Evolutionary conservation across 305 asterid species (phyloP), one percentile per base, ranked within the genome.

Genomic region (Plantago rigida): DNA sequence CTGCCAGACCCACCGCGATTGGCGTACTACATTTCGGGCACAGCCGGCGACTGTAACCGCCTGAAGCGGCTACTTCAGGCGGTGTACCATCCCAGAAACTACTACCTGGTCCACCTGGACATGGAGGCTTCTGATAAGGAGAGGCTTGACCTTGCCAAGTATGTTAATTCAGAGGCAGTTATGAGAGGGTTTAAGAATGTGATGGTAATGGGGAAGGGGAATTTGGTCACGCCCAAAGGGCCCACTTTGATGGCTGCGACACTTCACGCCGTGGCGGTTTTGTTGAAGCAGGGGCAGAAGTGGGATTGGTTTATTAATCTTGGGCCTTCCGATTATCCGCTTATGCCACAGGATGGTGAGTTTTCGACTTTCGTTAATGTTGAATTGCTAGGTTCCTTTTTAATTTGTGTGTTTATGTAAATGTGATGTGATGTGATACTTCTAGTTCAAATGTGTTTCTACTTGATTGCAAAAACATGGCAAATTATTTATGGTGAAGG

Each of bases 281-380:
- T 87, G 49, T 78, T 88, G 77, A 86, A 80, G 84, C 72, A 58
- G 77, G 84, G 78, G 64, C 50, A 45, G 68, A 64, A 64, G 1
- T 91, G 98, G 98, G 94, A 91, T 61, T 91, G 98, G 98, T 91
- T 91, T 69, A 77, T 91, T 54, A 87, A 91, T 54, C 80, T 91
- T 0, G 82, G 86, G 31, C 80, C 96, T n/a, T 81, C 90, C 13
- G 95, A 91, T 84, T 91, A 91, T 80, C 98, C 96, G 50, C 81
- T 83, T 9, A 82, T 84, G 92, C 89, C 94, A 0, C 98, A 86
- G 64, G 98, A 91, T 77, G 98, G 98, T 87, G 39, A 52, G 94
- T 67, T 59, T 55, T 69, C n/a, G 26, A 22, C 26, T 22, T 22
- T 22, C 2, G 26, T 22, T 22, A 22, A 22, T 22, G 26, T 22